A percentile compares a stretch with the other conserved stretches of the same genome.
Evolutionary conservation across 1,284 basidiomycete species (phyloP).

Genomic region (Tylopilus sp.): DNA sequence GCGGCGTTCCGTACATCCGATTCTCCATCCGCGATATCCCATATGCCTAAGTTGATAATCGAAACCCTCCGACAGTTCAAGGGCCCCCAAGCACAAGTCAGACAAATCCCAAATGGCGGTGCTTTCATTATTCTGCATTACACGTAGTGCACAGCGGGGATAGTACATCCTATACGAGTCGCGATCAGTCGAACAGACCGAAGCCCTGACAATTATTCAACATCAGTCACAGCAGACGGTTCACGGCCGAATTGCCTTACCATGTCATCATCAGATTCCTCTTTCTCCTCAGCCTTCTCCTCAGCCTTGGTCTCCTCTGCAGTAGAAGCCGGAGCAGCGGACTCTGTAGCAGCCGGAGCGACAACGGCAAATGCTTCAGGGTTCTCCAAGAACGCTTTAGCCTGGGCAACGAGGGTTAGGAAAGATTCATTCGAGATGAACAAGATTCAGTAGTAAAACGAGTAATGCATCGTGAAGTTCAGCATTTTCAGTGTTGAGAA

Average conservation of each 20-base stretch:
- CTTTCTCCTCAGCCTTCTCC: slow-evolving; percentile 49
- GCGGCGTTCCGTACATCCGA: slow-evolving; percentile 10
- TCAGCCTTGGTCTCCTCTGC: slow-evolving; percentile 66
- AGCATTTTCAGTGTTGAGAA: slow-evolving; percentile 75
- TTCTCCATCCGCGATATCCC: slow-evolving; percentile 16
- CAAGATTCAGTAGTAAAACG: slow-evolving; percentile 24
- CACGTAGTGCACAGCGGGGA: slow-evolving; percentile 14
- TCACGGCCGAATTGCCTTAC: slow-evolving; percentile 36
- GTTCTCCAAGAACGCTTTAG: slow-evolving; percentile 96
- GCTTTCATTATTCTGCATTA: slow-evolving; percentile 23
- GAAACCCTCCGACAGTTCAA: not conserved
- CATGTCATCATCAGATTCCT: slow-evolving; percentile 79
- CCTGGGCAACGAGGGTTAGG: slow-evolving; percentile 47
- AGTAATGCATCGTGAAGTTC: slow-evolving; percentile 50
- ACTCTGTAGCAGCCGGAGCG: slow-evolving; percentile 59
- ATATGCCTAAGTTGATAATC: slow-evolving; percentile 1
- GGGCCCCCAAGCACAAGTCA: not conserved
- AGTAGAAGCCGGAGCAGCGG: slow-evolving; percentile 43
- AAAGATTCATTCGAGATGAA: slow-evolving; percentile 14
- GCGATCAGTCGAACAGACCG: slow-evolving; percentile 79
- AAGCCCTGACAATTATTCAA: slow-evolving; percentile 52
- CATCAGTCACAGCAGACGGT: slow-evolving; percentile 6
- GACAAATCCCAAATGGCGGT: slow-evolving; percentile 7
- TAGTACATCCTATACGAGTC: slow-evolving; percentile 15
- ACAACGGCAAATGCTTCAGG: slow-evolving; percentile 90